Evolutionary conservation across 768 basidiomycete species (phyloP).

Genomic region (Tulasnella sp.): DNA sequence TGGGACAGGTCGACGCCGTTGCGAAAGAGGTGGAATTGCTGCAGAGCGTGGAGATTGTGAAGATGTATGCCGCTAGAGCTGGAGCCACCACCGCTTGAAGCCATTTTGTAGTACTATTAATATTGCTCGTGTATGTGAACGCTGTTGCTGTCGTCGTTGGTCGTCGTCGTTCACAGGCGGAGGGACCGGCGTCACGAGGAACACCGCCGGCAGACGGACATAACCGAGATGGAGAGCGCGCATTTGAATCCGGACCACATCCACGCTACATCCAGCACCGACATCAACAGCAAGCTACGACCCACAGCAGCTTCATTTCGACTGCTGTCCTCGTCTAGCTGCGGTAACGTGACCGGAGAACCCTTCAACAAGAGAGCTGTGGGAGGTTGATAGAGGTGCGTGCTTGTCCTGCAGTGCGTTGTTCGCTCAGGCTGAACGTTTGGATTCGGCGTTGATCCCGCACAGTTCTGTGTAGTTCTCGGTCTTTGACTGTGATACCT

Average conservation of each 20-base stretch:
- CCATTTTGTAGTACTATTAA: not conserved
- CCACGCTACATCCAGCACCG: not conserved
- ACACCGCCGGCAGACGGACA: not conserved
- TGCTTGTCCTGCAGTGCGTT: too few species aligned
- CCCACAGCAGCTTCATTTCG: too few species aligned
- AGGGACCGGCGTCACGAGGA: not conserved
- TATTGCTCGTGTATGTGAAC: not conserved
- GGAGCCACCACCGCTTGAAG: slow-evolving; percentile 1
- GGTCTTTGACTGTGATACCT: too few species aligned
- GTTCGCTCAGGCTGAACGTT: too few species aligned
- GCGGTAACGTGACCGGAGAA: too few species aligned
- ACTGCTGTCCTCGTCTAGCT: too few species aligned
- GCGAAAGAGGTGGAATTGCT: slow-evolving; percentile 67
- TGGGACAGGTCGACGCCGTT: slow-evolving; percentile 84
- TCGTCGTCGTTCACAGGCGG: not conserved
- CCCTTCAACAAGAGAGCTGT: too few species aligned
- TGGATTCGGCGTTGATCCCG: too few species aligned
- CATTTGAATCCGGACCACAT: not conserved
- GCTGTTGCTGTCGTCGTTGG: too few species aligned
- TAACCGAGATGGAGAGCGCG: not conserved
- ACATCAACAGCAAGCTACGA: not conserved
- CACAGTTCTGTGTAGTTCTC: too few species aligned
- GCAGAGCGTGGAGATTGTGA: slow-evolving; percentile 62
- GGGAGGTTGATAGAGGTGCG: too few species aligned
- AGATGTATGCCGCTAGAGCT: slow-evolving; percentile 66